Percentiles rank a stretch among this genome's conserved stretches.
Conservation (phyloP, 257 asterid species). For the Osmanthus fragrans region DNA sequence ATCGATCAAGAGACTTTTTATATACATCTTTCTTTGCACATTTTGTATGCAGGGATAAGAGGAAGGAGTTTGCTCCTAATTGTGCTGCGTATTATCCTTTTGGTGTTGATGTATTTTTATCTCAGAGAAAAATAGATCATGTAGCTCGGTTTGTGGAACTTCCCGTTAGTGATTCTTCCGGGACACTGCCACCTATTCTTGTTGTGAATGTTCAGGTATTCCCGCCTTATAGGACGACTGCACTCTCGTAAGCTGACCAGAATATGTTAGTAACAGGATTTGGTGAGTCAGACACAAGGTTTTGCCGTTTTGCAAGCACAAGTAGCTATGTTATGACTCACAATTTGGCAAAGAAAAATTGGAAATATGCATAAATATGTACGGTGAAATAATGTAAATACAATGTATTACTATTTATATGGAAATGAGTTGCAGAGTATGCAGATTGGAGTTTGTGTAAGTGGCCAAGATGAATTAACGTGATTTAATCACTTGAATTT, state of each 20-base stretch:
- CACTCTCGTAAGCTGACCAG: not conserved
- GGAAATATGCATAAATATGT: too few species aligned
- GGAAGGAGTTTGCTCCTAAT: slow-evolving; percentile 78
- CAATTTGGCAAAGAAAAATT: too few species aligned
- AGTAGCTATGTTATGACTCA: too few species aligned
- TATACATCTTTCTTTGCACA: not conserved
- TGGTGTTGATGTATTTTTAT: slow-evolving; percentile 89
- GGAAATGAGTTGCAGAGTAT: too few species aligned
- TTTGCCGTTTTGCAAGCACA: too few species aligned
- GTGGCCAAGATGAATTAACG: too few species aligned
- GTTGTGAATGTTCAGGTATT: slow-evolving; percentile 93
- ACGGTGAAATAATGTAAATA: too few species aligned
- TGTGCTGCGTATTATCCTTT: slow-evolving; percentile 87
- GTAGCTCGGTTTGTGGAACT: slow-evolving; percentile 83
- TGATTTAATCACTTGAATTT: too few species aligned
- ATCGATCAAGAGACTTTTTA: not conserved
- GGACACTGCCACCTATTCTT: slow-evolving; percentile 81
- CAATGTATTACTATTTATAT: too few species aligned
- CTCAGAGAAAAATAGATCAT: slow-evolving; percentile 77
- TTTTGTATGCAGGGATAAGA: slow-evolving; percentile 68
- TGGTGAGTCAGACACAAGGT: not conserved
- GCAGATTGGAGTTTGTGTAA: too few species aligned
- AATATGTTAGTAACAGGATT: not conserved
- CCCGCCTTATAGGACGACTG: not conserved
- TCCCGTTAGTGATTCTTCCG: slow-evolving; percentile 56